Conservation (phyloP, 139 green algal genomes). For the Coelastrella sp. region DNA sequence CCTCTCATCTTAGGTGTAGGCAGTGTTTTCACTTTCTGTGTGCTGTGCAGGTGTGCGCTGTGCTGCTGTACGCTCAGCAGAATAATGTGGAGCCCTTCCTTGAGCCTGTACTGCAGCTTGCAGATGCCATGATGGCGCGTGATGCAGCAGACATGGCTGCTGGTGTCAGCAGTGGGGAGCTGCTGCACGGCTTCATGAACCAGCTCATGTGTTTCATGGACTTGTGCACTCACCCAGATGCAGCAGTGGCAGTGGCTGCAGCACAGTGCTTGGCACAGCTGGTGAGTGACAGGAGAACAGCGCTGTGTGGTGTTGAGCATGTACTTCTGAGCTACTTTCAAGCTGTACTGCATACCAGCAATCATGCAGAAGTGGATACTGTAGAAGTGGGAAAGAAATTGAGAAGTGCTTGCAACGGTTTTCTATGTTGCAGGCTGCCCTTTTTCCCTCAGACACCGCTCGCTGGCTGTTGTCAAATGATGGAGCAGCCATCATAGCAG, state of each 20-base stretch:
- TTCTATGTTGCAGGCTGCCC: constrained; percentile 40
- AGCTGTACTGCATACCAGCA: too few relatives aligned
- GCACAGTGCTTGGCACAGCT: constrained; percentile 54
- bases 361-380: too few relatives aligned
- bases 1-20: neutral
- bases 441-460: constrained; percentile 54
- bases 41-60: constrained; percentile 67
- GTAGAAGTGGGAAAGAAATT: neutral
- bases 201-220: constrained; percentile 60
- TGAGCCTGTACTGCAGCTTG: constrained; percentile 84
- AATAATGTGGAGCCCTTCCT: constrained; percentile 90
- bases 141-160: constrained; percentile 40
- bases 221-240: constrained; percentile 62
- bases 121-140: constrained; percentile 59
- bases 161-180: constrained; percentile 12
- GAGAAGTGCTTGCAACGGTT: neutral
- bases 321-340: too few relatives aligned
- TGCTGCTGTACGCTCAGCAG: constrained; percentile 85
- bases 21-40: neutral
- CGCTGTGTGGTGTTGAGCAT: neutral
- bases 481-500: constrained; percentile 42
- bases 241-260: constrained; percentile 52
- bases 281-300: constrained; percentile 20
- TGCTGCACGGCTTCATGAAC: constrained; percentile 36
- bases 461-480: constrained; percentile 63